phyloP scores from a whole-genome alignment of 805 yeast species.

The Candida silvicultrix region DNA sequence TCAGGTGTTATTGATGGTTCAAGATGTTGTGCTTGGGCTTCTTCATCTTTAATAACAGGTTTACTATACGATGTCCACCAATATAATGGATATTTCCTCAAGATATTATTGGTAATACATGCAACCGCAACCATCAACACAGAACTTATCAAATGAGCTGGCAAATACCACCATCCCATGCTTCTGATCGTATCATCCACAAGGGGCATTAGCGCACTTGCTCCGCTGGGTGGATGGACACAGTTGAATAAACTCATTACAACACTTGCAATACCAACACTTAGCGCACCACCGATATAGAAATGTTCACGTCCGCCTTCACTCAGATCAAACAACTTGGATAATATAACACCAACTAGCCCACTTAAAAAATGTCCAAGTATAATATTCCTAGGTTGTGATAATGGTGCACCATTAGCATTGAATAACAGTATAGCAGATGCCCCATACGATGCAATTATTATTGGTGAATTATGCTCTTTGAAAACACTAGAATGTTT shows the following conservation, averaged over 20 bases:
- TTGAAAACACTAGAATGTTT: constrained; percentile 30
- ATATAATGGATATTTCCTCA: constrained; percentile 46
- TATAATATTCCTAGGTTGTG: constrained; percentile 58
- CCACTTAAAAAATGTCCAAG: constrained; percentile 51
- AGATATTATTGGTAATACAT: constrained; percentile 45
- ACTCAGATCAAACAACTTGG: constrained; percentile 45
- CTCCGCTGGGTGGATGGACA: constrained; percentile 71
- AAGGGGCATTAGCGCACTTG: constrained; percentile 55
- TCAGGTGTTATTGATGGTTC: background rate
- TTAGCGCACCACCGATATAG: constrained; percentile 53
- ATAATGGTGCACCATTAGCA: constrained; percentile 47
- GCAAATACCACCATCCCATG: constrained; percentile 64
- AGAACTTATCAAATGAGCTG: constrained; percentile 44
- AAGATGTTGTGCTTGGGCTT: background rate
- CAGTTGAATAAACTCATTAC: constrained; percentile 47
- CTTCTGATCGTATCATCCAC: constrained; percentile 36
- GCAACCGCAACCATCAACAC: constrained; percentile 44
- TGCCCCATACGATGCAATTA: constrained; percentile 58
- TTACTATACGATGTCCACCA: constrained; percentile 44
- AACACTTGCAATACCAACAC: constrained; percentile 49
- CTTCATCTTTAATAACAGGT: constrained; percentile 2
- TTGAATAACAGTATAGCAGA: constrained; percentile 55
- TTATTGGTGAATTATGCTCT: constrained; percentile 34
- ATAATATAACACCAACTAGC: constrained; percentile 46
- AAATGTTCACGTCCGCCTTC: constrained; percentile 37